A percentile compares a stretch with the other conserved stretches of the same genome.
Conservation (phyloP, 805 yeast genomes). For the Blastobotrys mokoenaii region DNA sequence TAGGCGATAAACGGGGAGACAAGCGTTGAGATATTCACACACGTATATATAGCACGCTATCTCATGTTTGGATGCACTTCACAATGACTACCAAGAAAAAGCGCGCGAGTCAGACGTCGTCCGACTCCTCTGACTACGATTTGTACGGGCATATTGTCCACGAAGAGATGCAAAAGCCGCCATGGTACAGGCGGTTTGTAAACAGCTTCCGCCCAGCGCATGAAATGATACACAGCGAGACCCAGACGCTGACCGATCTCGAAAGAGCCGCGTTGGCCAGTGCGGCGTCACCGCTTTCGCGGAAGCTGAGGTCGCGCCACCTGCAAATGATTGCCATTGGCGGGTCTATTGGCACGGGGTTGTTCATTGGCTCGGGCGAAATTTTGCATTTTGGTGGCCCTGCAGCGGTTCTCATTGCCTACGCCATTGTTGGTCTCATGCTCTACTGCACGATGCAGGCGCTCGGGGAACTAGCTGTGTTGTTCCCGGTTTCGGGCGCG, state of each 20-base stretch:
- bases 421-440: constrained; percentile 51
- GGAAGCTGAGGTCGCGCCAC: constrained; percentile 34
- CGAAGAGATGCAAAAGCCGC: too few species aligned
- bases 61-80: too few species aligned
- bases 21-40: too few species aligned
- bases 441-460: constrained; percentile 56
- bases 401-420: constrained; percentile 51
- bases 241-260: too few species aligned
- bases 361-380: constrained; percentile 45
- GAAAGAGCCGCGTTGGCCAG: constrained; percentile 33
- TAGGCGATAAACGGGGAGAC: too few species aligned
- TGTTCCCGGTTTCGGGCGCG: constrained; percentile 52
- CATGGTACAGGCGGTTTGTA: constrained; percentile 30
- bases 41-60: too few species aligned
- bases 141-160: too few species aligned
- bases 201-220: constrained; percentile 34
- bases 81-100: too few species aligned
- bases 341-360: constrained; percentile 74
- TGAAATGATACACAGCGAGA: too few species aligned
- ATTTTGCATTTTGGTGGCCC: constrained; percentile 40
- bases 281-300: constrained; percentile 49
- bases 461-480: constrained; percentile 62
- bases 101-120: too few species aligned
- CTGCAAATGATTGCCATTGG: too few species aligned
- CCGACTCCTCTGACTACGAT: too few species aligned